A percentile compares a stretch with the other conserved stretches of the same genome.
These are phyloP conservation scores for Boletus vermiculosoides DNA, from an alignment of 768 basidiomycete species.

Conservation along the genomic window DNA sequence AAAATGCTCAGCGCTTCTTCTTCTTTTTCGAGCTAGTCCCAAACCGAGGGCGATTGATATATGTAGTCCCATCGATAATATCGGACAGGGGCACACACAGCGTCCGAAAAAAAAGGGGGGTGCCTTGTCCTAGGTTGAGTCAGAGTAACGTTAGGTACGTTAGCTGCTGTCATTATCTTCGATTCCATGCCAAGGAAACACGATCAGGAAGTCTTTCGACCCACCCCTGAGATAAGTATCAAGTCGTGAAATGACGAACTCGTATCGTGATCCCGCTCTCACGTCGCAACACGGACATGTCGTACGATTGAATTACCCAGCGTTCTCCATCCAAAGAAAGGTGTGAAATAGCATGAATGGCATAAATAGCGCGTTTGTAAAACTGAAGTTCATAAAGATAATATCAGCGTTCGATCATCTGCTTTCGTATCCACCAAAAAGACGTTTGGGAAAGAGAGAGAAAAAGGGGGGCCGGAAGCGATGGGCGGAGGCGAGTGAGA, in stretches of 20 bases:
- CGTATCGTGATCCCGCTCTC: constrained; percentile 7
- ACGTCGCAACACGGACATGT: neutral
- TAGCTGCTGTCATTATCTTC: too few species aligned
- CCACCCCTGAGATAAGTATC: neutral
- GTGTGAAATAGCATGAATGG: constrained; percentile 12
- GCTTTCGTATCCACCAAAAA: constrained; percentile 1
- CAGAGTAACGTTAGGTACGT: too few species aligned
- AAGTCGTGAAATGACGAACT: neutral
- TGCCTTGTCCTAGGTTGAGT: neutral
- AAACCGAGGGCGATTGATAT: neutral
- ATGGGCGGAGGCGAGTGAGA: constrained; percentile 1
- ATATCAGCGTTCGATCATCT: constrained; percentile 13
- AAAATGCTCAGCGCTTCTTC: neutral
- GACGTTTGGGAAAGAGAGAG: neutral
- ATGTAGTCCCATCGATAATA: neutral
- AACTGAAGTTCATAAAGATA: constrained; percentile 26
- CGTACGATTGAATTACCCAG: neutral
- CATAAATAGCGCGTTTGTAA: constrained; percentile 25
- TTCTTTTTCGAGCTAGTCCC: neutral
- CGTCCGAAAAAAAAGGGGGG: neutral
- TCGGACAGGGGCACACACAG: neutral
- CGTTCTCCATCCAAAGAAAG: constrained; percentile 1
- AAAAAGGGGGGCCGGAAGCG: neutral
- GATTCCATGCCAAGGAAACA: neutral
- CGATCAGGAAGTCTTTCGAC: neutral